phyloP scores from a whole-genome alignment of 2,329 filamentous ascomycete species.

The Cladosporium velox region DNA sequence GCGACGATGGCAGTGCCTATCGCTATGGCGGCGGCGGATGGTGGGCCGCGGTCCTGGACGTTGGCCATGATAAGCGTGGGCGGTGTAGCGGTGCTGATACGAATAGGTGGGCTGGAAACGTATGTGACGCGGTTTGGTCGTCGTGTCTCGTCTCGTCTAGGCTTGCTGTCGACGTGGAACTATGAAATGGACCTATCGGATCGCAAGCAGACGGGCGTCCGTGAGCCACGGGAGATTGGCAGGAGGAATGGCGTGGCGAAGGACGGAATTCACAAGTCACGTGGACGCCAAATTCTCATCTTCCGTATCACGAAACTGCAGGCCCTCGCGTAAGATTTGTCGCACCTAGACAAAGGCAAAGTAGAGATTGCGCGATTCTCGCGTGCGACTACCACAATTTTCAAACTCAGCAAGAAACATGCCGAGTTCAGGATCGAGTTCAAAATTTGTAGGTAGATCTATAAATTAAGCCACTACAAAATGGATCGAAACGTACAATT shows the following conservation, averaged over 20 bases:
- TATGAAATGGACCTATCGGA: constrained; percentile 5
- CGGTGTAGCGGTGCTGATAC: constrained; percentile 13
- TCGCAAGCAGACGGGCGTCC: constrained; percentile 5
- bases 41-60: constrained; percentile 40
- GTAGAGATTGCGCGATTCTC: neutral
- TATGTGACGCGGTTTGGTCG: neutral
- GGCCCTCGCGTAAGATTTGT: neutral
- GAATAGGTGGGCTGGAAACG: neutral
- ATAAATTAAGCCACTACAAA: constrained; percentile 4
- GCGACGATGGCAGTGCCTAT: constrained; percentile 73
- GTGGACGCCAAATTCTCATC: neutral
- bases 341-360: constrained; percentile 2
- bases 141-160: constrained; percentile 2
- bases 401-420: constrained; percentile 23
- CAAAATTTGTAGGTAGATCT: constrained; percentile 22
- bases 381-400: constrained; percentile 19
- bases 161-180: neutral
- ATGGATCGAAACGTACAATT: neutral
- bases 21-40: constrained; percentile 62
- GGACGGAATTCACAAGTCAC: neutral
- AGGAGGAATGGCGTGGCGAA: constrained; percentile 11
- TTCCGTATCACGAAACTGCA: neutral
- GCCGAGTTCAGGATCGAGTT: constrained; percentile 24
- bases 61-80: constrained; percentile 28
- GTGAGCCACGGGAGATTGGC: constrained; percentile 17